phyloP scores from a whole-genome alignment of 2,329 filamentous ascomycete genomes.

The Pyricularia pennisetigena region DNA sequence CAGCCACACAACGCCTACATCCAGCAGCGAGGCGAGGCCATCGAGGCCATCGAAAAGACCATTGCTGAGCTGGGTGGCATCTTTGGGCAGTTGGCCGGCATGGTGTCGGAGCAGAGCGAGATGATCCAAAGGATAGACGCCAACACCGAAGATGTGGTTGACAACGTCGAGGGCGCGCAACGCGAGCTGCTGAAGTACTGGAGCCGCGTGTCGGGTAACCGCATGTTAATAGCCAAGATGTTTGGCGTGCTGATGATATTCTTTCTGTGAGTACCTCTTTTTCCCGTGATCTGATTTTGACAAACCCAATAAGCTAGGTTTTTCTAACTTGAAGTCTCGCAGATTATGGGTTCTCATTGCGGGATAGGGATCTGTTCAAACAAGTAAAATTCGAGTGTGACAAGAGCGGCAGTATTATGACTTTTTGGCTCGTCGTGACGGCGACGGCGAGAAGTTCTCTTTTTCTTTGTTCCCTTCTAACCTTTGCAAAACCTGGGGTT shows the following conservation, averaged over 20 bases:
- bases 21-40: constrained; percentile 86
- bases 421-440: not conserved
- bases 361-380: constrained; percentile 24
- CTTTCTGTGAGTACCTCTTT: constrained; percentile 47
- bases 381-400: not conserved
- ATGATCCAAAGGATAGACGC: constrained; percentile 53
- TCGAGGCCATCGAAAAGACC: constrained; percentile 92
- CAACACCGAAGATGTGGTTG: constrained; percentile 83
- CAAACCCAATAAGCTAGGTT: not conserved
- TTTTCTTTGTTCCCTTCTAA: not conserved
- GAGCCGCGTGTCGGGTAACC: constrained; percentile 85
- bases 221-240: constrained; percentile 88
- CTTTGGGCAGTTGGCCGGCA: constrained; percentile 62
- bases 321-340: constrained; percentile 12
- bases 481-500: not conserved
- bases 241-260: constrained; percentile 92
- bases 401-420: not conserved
- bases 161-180: constrained; percentile 96
- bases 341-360: constrained; percentile 60
- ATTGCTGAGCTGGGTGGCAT: constrained; percentile 74
- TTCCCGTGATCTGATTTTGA: not conserved
- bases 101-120: constrained; percentile 96
- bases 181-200: constrained; percentile 95
- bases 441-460: not conserved
- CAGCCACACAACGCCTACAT: constrained; percentile 82